Percentiles rank a stretch among this genome's conserved stretches.
Evolutionary conservation across 2,329 filamentous ascomycete species (phyloP).

Genomic region (Anisogramma anomala): DNA sequence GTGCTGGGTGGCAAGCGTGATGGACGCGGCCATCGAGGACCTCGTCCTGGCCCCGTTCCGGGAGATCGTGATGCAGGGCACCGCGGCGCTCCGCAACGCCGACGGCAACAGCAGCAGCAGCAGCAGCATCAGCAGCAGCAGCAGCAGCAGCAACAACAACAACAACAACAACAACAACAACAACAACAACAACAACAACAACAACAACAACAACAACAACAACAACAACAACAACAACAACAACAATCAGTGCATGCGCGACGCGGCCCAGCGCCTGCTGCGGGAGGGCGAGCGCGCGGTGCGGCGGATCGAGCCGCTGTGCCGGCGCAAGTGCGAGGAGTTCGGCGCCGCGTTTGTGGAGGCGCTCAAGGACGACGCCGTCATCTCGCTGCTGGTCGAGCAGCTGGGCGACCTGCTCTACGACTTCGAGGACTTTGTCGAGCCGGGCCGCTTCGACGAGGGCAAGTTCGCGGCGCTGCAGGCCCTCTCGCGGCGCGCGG

Average conservation of each 20-base stretch:
- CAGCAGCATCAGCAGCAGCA: constrained; percentile 23
- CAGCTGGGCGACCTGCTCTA: constrained; percentile 40
- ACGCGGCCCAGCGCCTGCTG: constrained; percentile 29
- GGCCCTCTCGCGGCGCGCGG: constrained; percentile 35
- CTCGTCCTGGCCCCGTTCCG: constrained; percentile 9
- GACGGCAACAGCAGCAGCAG: constrained; percentile 23
- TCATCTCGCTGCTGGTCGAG: constrained; percentile 36
- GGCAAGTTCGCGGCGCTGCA: constrained; percentile 38
- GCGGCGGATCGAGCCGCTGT: constrained; percentile 40
- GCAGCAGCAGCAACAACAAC: constrained; percentile 26
- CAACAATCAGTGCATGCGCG: constrained; percentile 32
- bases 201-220: constrained; percentile 26
- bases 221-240: constrained; percentile 21
- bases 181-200: constrained; percentile 24
- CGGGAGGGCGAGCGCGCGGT: constrained; percentile 28
- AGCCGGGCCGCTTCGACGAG: constrained; percentile 38
- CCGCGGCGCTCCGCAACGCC: constrained; percentile 25
- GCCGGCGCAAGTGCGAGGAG: constrained; percentile 35
- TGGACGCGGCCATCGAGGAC: constrained; percentile 4
- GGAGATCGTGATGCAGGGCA: constrained; percentile 8
- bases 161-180: constrained; percentile 26
- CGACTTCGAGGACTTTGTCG: constrained; percentile 45
- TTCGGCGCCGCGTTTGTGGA: constrained; percentile 39
- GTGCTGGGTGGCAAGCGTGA: too few species aligned
- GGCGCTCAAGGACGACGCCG: constrained; percentile 42